Conservation (phyloP, 192 early-diverging fungal genomes). For the Cladochytrium replicatum region DNA sequence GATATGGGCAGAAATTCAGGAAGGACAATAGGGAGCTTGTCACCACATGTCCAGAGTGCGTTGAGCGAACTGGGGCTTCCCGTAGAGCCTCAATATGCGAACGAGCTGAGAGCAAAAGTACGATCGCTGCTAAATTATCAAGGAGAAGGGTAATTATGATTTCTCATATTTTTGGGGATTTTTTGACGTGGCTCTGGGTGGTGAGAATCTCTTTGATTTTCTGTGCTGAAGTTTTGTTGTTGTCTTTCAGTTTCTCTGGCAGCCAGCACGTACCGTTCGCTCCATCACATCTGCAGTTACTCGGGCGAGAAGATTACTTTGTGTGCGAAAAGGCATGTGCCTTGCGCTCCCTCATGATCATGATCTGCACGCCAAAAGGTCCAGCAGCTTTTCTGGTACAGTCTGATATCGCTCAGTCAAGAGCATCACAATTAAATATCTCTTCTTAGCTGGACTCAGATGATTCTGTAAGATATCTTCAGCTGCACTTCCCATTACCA, state of each 20-base stretch:
- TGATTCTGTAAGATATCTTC: constrained; percentile 51
- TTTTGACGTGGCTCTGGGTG: background rate
- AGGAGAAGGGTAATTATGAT: background rate
- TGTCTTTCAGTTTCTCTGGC: constrained; percentile 40
- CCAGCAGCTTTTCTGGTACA: constrained; percentile 48
- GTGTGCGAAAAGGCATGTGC: constrained; percentile 83
- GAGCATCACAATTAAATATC: constrained; percentile 2
- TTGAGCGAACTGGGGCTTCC: no score
- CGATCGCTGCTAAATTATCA: constrained; percentile 1
- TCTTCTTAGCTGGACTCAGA: constrained; percentile 54
- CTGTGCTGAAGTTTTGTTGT: background rate
- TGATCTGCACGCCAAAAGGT: constrained; percentile 38
- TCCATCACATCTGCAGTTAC: constrained; percentile 29
- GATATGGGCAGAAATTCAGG: no score
- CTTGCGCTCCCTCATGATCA: constrained; percentile 51
- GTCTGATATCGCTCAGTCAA: background rate
- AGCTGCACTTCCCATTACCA: constrained; percentile 52
- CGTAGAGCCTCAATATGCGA: constrained; percentile 2
- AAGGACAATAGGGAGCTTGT: no score
- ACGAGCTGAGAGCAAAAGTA: constrained; percentile 9
- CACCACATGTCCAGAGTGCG: no score
- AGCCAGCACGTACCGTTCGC: constrained; percentile 60
- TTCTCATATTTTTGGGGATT: no score
- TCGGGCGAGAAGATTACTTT: constrained; percentile 58
- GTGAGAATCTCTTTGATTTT: background rate